A percentile compares a stretch with the other conserved stretches of the same genome.
These are phyloP conservation scores for Protea cynaroides DNA, from an alignment of 164 flowering plant genomes.

Conservation along the genomic window DNA sequence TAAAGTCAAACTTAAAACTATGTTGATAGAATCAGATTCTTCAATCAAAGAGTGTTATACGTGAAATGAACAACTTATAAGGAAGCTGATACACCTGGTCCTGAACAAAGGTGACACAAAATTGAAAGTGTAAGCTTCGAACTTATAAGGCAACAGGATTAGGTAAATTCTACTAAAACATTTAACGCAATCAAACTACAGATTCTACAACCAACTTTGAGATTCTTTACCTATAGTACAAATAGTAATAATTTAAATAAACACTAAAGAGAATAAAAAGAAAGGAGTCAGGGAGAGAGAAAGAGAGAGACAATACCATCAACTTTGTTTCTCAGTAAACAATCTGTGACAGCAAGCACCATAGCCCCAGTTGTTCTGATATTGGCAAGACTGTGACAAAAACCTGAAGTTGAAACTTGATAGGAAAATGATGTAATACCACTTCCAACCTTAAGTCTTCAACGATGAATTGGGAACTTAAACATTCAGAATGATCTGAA, in stretches of 20 bases:
- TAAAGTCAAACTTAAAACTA: constrained; percentile 1
- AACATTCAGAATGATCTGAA: constrained; percentile 6
- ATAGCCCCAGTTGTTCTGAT: background rate
- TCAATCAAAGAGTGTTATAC: constrained; percentile 2
- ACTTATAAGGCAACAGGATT: background rate
- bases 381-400: background rate
- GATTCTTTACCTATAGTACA: background rate
- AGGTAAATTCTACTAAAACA: no score
- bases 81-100: no score
- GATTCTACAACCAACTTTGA: background rate
- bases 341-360: constrained; percentile 6
- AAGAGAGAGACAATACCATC: constrained; percentile 8
- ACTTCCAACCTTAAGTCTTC: constrained; percentile 1
- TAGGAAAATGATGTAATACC: background rate
- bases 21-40: constrained; percentile 2
- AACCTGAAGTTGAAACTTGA: background rate
- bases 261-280: background rate
- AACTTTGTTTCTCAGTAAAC: background rate
- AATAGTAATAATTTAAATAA: background rate
- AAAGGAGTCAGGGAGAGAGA: background rate
- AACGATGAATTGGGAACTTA: background rate
- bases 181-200: background rate
- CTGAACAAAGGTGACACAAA: no score
- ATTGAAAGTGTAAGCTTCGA: no score
- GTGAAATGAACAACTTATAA: background rate